Evolutionary conservation across 2,329 filamentous ascomycete species (phyloP).

Genomic region (Neophaeococcomyces aloes): DNA sequence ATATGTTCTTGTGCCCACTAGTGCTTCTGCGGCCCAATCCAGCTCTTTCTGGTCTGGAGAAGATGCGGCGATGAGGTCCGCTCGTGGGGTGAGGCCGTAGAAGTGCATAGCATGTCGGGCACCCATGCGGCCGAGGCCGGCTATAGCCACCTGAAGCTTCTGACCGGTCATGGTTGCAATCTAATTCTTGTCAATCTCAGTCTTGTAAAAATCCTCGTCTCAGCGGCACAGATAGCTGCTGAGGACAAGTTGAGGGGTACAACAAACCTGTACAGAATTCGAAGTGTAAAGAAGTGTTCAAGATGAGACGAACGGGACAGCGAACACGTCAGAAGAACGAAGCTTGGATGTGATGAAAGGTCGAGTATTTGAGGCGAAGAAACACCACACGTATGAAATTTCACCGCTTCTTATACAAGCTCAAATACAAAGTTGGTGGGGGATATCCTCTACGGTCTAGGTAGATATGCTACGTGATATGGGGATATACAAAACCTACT

Average conservation of each 20-base stretch:
- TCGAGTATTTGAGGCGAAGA: too few relatives aligned
- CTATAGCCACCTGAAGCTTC: conserved; percentile 37
- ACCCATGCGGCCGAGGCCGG: conserved; percentile 43
- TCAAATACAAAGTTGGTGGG: neutral
- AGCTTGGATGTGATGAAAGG: too few relatives aligned
- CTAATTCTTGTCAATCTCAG: neutral
- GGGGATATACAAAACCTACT: too few relatives aligned
- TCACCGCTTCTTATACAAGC: conserved; percentile 5
- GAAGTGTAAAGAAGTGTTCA: too few relatives aligned
- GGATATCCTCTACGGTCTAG: too few relatives aligned
- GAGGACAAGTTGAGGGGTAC: too few relatives aligned
- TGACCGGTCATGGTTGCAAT: conserved; percentile 12
- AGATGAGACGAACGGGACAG: too few relatives aligned
- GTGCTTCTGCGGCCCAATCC: conserved; percentile 41
- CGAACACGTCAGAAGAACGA: too few relatives aligned
- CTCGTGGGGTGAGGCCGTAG: conserved; percentile 37
- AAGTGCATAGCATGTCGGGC: conserved; percentile 40
- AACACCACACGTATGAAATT: neutral
- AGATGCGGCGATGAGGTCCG: conserved; percentile 40
- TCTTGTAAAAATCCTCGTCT: too few relatives aligned
- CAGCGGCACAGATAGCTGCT: too few relatives aligned
- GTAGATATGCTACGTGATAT: too few relatives aligned
- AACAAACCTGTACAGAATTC: too few relatives aligned
- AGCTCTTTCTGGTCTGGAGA: conserved; percentile 38
- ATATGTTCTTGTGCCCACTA: conserved; percentile 45